Evolutionary conservation across 78 protist genomes (phyloP).

Genomic region (Dictyostelium purpureum): DNA sequence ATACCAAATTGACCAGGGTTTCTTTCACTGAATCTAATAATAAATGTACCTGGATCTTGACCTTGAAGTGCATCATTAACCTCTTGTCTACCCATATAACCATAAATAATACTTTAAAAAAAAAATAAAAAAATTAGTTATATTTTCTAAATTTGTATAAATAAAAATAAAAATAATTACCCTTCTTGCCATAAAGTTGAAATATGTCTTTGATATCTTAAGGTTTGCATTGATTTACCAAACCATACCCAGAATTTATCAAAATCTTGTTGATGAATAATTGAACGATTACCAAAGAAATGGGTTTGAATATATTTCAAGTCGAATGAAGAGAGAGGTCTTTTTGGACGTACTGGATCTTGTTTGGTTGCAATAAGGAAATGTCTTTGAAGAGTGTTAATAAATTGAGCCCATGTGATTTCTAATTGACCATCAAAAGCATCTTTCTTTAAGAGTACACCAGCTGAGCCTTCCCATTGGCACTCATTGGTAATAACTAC

Average conservation of each 20-base stretch:
- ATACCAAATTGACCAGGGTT: slow-evolving; percentile 83
- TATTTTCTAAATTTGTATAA: neutral
- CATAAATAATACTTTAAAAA: slow-evolving; percentile 52
- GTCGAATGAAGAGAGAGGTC: slow-evolving; percentile 70
- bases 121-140: neutral
- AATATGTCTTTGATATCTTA: slow-evolving; percentile 73
- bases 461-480: slow-evolving; percentile 83
- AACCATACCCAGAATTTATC: slow-evolving; percentile 85
- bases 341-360: slow-evolving; percentile 73
- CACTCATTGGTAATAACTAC: slow-evolving; percentile 84
- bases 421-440: slow-evolving; percentile 80
- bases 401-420: slow-evolving; percentile 76
- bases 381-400: slow-evolving; percentile 80
- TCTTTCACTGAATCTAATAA: slow-evolving; percentile 75
- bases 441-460: slow-evolving; percentile 81
- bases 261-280: slow-evolving; percentile 71
- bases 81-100: slow-evolving; percentile 82
- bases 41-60: slow-evolving; percentile 78
- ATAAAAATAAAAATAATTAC: neutral
- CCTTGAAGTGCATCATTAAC: slow-evolving; percentile 69
- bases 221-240: slow-evolving; percentile 75
- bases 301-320: slow-evolving; percentile 71
- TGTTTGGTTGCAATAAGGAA: slow-evolving; percentile 80
- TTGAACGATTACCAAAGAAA: slow-evolving; percentile 63
- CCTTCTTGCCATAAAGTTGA: slow-evolving; percentile 84